phyloP scores from a whole-genome alignment of 176 grass and related monocot genomes.

The Chrysopogon serrulatus region DNA sequence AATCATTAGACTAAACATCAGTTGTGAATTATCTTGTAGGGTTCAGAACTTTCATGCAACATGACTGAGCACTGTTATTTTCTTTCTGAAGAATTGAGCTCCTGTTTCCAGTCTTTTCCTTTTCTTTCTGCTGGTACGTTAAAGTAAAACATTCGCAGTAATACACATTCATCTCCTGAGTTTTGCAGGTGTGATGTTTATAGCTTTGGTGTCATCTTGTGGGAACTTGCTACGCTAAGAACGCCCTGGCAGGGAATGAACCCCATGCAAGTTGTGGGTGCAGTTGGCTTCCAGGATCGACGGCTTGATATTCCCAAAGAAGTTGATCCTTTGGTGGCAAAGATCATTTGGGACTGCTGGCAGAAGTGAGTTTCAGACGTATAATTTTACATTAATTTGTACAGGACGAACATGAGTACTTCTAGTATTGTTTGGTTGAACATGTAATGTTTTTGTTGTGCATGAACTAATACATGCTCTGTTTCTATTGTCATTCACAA shows the following conservation, averaged over 20 bases:
- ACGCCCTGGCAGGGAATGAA: constrained; percentile 93
- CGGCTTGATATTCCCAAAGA: constrained; percentile 84
- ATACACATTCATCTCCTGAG: constrained; percentile 1
- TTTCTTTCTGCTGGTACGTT: constrained; percentile 24
- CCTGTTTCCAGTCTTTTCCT: not conserved
- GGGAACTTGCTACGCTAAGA: constrained; percentile 81
- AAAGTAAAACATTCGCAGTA: not conserved
- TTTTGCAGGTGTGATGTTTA: constrained; percentile 85
- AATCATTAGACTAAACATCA: not conserved
- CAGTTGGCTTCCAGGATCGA: constrained; percentile 87
- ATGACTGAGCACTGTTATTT: not conserved
- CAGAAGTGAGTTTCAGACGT: constrained; percentile 60
- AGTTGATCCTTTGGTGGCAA: constrained; percentile 70
- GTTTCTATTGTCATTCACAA: constrained; percentile 17
- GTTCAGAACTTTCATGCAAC: not conserved
- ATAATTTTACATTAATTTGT: constrained; percentile 11
- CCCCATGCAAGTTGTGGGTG: constrained; percentile 94
- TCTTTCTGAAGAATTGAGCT: not conserved
- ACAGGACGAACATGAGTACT: not conserved
- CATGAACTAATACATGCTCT: constrained; percentile 1
- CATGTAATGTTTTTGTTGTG: not conserved
- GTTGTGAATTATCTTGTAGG: constrained; percentile 6
- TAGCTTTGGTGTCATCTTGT: constrained; percentile 94
- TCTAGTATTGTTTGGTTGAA: not conserved
- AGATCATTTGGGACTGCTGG: constrained; percentile 84